Percentiles rank a stretch among this genome's conserved stretches.
phyloP scores from a whole-genome alignment of 371 early-diverging fungal species.

The Mortierella sp. region DNA sequence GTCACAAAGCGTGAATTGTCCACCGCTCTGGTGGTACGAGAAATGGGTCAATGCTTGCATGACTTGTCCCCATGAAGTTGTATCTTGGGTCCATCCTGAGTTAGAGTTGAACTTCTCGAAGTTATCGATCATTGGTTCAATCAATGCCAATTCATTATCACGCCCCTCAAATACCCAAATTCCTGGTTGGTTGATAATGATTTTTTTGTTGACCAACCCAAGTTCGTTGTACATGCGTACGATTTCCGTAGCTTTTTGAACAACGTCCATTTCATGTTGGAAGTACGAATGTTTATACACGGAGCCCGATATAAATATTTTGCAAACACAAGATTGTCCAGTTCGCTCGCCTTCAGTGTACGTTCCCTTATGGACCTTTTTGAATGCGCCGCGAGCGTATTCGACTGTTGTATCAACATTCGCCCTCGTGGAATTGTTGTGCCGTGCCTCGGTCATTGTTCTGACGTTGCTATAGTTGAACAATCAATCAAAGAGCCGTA shows the following conservation, averaged over 20 bases:
- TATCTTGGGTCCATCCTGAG: background rate
- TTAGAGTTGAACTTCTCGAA: slow-evolving; percentile 6
- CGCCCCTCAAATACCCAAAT: background rate
- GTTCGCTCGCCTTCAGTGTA: background rate
- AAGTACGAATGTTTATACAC: background rate
- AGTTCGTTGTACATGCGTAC: background rate
- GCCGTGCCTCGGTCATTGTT: background rate
- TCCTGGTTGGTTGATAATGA: slow-evolving; percentile 1
- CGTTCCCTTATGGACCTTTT: background rate
- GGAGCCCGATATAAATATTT: background rate
- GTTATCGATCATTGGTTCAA: slow-evolving; percentile 7
- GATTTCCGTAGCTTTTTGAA: background rate
- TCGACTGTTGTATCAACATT: background rate
- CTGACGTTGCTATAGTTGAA: too few relatives aligned
- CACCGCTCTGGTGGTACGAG: background rate
- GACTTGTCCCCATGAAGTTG: background rate
- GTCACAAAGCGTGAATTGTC: slow-evolving; percentile 3
- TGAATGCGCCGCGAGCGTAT: background rate
- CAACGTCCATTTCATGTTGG: slow-evolving; percentile 5
- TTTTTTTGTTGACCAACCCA: background rate
- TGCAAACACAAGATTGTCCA: background rate
- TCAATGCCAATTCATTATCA: background rate
- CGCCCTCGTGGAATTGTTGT: background rate
- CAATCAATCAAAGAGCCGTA: too few relatives aligned
- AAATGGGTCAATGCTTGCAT: slow-evolving; percentile 2